A percentile compares a stretch with the other conserved stretches of the same genome.
Conservation (phyloP, 345 rosid species). For the Diplotaxis tenuifolia region DNA sequence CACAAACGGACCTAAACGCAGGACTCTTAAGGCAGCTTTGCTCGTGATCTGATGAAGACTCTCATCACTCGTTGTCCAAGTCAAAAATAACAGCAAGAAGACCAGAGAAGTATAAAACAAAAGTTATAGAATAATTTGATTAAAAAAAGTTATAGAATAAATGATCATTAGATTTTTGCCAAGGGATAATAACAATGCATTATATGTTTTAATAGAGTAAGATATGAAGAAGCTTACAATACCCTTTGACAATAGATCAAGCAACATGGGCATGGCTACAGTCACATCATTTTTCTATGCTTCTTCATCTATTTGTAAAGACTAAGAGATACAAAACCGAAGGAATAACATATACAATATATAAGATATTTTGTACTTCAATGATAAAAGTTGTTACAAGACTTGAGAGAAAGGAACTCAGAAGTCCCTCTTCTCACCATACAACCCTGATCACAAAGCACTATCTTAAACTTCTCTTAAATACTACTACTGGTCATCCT, state of each 20-base stretch:
- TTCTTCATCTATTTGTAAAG: too few relatives aligned
- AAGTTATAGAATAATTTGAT: background rate
- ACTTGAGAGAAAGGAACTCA: background rate
- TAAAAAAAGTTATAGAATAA: too few relatives aligned
- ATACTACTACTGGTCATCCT: background rate
- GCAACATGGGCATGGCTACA: too few relatives aligned
- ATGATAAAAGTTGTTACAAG: background rate
- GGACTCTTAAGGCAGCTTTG: background rate
- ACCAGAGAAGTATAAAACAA: background rate
- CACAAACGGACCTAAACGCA: background rate
- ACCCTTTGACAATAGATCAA: too few relatives aligned
- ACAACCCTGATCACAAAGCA: background rate
- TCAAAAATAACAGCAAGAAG: background rate
- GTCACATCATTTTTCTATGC: too few relatives aligned
- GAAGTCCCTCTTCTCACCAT: background rate
- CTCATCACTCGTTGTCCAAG: background rate
- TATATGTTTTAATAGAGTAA: constrained; percentile 1
- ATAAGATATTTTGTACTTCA: background rate
- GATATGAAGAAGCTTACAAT: too few relatives aligned
- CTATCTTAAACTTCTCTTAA: background rate
- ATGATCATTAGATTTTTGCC: background rate
- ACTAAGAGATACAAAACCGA: background rate
- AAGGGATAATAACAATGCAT: constrained; percentile 5
- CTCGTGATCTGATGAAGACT: background rate
- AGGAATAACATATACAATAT: background rate